These are phyloP conservation scores for Rauvolfia tetraphylla DNA, from an alignment of 257 asterid genomes.

Conservation along the genomic window DNA sequence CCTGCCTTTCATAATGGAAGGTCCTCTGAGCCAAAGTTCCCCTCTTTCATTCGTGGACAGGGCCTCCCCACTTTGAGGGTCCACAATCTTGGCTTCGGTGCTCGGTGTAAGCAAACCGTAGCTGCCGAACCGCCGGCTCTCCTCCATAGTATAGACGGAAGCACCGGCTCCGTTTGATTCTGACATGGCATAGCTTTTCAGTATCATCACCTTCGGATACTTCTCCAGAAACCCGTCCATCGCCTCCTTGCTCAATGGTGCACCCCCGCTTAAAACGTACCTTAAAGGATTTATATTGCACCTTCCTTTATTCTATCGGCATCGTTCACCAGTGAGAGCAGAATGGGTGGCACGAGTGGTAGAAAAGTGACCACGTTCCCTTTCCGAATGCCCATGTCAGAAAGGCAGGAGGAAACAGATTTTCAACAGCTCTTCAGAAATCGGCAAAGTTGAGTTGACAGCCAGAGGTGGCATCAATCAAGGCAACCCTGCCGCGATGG, in stretches of 20 bases:
- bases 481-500: conserved; percentile 58
- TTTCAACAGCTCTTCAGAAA: conserved; percentile 65
- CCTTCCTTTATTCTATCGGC: conserved; percentile 36
- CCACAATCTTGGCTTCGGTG: conserved; percentile 79
- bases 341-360: conserved; percentile 76
- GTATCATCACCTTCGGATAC: conserved; percentile 49
- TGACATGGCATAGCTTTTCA: conserved; percentile 81
- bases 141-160: conserved; percentile 61
- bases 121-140: conserved; percentile 68
- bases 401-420: conserved; percentile 50
- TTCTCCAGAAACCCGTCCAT: conserved; percentile 66
- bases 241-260: conserved; percentile 77
- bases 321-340: conserved; percentile 56
- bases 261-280: conserved; percentile 66
- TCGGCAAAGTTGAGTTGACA: conserved; percentile 50
- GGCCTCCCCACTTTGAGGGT: conserved; percentile 52
- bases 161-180: conserved; percentile 79
- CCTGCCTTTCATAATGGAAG: conserved; percentile 74
- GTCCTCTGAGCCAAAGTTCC: conserved; percentile 87
- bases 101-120: conserved; percentile 76
- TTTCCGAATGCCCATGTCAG: conserved; percentile 54
- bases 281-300: conserved; percentile 58
- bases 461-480: conserved; percentile 68
- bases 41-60: conserved; percentile 54
- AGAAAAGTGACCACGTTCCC: conserved; percentile 62